Conservation (phyloP, 2,329 filamentous ascomycete species). For the Botrytis elliptica region DNA sequence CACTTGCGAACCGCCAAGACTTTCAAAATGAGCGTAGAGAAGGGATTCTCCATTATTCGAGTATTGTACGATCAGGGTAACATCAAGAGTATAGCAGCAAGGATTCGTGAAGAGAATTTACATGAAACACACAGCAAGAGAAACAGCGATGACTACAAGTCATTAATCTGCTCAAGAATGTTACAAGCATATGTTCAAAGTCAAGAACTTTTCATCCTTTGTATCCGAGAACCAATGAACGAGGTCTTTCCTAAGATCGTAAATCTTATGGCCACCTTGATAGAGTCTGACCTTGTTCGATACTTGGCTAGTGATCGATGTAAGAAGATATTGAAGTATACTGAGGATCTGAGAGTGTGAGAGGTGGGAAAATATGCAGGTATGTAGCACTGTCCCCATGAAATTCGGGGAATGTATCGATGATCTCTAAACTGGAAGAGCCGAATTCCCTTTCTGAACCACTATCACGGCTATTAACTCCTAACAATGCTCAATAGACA, state of each 20-base stretch:
- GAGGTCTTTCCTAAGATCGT: accelerated
- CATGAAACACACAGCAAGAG: neutral
- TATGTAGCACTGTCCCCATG: accelerated
- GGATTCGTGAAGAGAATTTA: neutral
- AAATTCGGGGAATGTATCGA: neutral
- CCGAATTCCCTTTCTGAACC: accelerated
- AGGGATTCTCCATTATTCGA: accelerated
- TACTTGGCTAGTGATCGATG: neutral
- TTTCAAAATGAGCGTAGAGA: neutral
- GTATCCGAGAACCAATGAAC: neutral
- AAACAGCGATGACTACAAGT: neutral
- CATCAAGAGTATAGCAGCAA: too few species aligned
- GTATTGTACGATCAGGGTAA: neutral
- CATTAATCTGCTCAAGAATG: neutral
- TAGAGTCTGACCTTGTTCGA: neutral
- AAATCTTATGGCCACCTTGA: neutral
- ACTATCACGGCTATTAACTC: too few species aligned
- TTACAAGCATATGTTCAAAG: neutral
- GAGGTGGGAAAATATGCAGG: neutral
- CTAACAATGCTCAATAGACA: neutral
- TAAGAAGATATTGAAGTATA: neutral
- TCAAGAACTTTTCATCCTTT: neutral
- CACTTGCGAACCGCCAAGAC: neutral
- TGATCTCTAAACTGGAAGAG: accelerated
- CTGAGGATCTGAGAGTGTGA: neutral